Conservation (phyloP, 352 stramenopile species). For the Peronospora destructor region DNA sequence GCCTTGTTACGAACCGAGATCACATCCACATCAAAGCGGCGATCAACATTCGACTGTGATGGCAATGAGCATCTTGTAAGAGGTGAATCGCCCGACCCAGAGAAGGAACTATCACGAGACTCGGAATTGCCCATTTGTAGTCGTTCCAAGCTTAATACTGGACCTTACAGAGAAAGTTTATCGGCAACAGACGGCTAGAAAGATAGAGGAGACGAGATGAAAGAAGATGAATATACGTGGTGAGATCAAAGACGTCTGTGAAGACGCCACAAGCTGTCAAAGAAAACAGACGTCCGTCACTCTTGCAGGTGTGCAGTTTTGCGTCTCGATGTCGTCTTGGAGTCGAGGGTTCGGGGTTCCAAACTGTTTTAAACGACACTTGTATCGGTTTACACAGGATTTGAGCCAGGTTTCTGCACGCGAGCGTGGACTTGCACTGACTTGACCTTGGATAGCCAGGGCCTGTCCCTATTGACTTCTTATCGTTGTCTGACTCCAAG, state of each 20-base stretch:
- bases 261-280: slow-evolving; percentile 13
- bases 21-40: slow-evolving; percentile 8
- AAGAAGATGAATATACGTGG: slow-evolving; percentile 7
- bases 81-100: slow-evolving; percentile 12
- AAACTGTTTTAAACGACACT: slow-evolving; percentile 12
- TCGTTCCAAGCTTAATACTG: slow-evolving; percentile 10
- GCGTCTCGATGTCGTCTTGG: slow-evolving; percentile 8
- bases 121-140: slow-evolving; percentile 51
- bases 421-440: slow-evolving; percentile 23
- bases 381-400: background rate
- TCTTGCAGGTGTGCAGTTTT: slow-evolving; percentile 15
- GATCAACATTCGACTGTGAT: slow-evolving; percentile 16
- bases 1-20: slow-evolving; percentile 3
- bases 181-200: background rate
- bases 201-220: background rate
- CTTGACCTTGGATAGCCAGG: slow-evolving; percentile 12
- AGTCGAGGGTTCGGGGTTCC: slow-evolving; percentile 15
- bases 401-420: slow-evolving; percentile 11
- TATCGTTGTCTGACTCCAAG: background rate
- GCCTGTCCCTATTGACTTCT: background rate
- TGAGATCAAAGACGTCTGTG: background rate
- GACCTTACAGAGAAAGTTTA: slow-evolving; percentile 6
- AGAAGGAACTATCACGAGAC: slow-evolving; percentile 33
- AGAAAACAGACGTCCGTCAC: slow-evolving; percentile 10
- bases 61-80: slow-evolving; percentile 12